Percentiles rank a stretch among this genome's conserved stretches.
These are phyloP conservation scores for Cladosporium sp. DNA, from an alignment of 2,329 filamentous ascomycete genomes.

Conservation along the genomic window DNA sequence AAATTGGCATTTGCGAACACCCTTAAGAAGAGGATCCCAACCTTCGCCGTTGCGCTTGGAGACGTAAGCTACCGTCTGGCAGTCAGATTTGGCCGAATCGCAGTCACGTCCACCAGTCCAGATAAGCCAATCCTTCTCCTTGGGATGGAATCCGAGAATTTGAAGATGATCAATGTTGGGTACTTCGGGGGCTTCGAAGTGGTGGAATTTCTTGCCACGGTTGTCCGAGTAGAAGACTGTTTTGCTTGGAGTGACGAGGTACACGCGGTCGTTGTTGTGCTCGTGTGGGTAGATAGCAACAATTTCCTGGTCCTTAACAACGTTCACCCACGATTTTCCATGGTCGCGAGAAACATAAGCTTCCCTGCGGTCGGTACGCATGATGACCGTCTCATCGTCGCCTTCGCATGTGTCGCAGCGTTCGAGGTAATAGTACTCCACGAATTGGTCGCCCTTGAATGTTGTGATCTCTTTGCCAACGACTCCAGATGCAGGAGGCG, in stretches of 20 bases:
- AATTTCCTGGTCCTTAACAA: conserved; percentile 67
- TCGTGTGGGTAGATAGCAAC: conserved; percentile 69
- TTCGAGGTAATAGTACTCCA: conserved; percentile 71
- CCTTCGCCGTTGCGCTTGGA: conserved; percentile 71
- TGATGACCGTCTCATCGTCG: conserved; percentile 68
- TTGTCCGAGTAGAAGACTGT: conserved; percentile 77
- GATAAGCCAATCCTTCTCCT: conserved; percentile 83
- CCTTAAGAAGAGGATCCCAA: conserved; percentile 72
- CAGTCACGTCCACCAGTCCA: conserved; percentile 76
- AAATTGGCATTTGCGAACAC: conserved; percentile 81
- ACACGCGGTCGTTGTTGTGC: conserved; percentile 80
- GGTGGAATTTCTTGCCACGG: conserved; percentile 67
- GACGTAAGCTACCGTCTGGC: conserved; percentile 70
- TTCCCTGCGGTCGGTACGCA: conserved; percentile 55
- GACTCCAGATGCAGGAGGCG: conserved; percentile 59
- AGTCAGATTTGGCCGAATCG: conserved; percentile 52
- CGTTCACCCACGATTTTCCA: conserved; percentile 76
- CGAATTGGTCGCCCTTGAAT: conserved; percentile 59
- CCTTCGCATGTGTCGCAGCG: conserved; percentile 54
- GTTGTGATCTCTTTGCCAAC: conserved; percentile 57
- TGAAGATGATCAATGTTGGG: conserved; percentile 49
- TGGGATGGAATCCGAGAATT: conserved; percentile 75
- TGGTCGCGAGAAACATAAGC: conserved; percentile 78
- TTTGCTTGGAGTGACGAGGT: conserved; percentile 69
- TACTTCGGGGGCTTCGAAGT: conserved; percentile 66